Percentiles rank a stretch among this genome's conserved stretches.
phyloP scores from a whole-genome alignment of 192 early-diverging fungal genomes.

The Gryganskiella cystojenkinii region DNA sequence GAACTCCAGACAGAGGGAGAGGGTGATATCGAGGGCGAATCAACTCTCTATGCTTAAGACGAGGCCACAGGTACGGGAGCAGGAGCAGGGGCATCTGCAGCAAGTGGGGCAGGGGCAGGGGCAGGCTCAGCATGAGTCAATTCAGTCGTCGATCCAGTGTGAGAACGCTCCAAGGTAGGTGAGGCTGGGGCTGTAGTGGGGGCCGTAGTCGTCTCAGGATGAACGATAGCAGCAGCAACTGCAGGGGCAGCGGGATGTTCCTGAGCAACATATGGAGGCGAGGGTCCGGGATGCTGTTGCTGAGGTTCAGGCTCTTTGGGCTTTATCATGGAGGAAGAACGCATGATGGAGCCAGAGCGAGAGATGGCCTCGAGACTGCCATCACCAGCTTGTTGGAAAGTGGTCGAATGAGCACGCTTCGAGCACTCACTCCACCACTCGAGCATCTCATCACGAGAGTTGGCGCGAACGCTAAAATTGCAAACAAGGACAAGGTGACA shows the following conservation, averaged over 20 bases:
- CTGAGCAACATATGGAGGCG: conserved; percentile 17
- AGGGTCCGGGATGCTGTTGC: conserved; percentile 6
- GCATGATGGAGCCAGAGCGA: conserved; percentile 29
- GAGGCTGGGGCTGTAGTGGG: background rate
- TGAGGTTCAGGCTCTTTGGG: conserved; percentile 8
- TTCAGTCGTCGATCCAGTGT: background rate
- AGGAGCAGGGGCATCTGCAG: conserved; percentile 6
- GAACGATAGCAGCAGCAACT: background rate
- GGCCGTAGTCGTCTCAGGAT: background rate
- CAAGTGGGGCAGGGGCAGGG: background rate
- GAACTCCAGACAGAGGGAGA: too few relatives aligned
- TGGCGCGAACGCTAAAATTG: conserved; percentile 22
- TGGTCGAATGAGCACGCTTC: conserved; percentile 35
- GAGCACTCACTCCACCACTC: conserved; percentile 47
- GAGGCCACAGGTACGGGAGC: background rate
- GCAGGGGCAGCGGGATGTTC: conserved; percentile 9
- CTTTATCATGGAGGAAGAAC: conserved; percentile 20
- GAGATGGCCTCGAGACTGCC: conserved; percentile 14
- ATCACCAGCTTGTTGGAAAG: conserved; percentile 32
- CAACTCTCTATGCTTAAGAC: too few relatives aligned
- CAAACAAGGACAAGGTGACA: background rate
- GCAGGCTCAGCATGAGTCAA: conserved; percentile 2
- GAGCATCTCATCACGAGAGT: conserved; percentile 43
- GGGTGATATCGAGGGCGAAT: too few relatives aligned
- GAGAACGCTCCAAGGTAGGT: background rate